phyloP scores from a whole-genome alignment of 768 basidiomycete species.

The Russula foetens region DNA sequence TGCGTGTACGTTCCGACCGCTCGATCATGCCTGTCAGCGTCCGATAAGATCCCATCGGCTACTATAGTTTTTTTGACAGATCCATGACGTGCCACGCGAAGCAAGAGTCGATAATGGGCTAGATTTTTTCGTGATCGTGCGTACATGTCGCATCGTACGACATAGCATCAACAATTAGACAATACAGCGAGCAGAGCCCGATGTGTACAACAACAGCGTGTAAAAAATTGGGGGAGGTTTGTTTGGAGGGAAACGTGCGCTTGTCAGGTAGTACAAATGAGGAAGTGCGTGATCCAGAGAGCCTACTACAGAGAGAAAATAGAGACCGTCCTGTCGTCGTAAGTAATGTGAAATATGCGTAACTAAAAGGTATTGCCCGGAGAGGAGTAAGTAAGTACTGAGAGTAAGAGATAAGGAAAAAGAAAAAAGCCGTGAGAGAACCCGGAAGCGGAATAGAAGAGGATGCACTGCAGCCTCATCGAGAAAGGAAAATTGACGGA shows the following conservation, averaged over 20 bases:
- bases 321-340: constrained; percentile 1
- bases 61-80: background rate
- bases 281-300: background rate
- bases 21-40: background rate
- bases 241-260: background rate
- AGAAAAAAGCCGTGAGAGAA: too few relatives aligned
- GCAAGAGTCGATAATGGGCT: background rate
- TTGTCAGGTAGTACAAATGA: constrained; percentile 12
- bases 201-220: background rate
- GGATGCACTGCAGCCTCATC: constrained; percentile 4
- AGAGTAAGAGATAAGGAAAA: background rate
- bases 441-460: background rate
- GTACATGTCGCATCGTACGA: background rate
- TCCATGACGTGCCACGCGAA: background rate
- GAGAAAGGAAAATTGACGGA: background rate
- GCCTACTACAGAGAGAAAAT: background rate
- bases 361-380: background rate
- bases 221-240: background rate
- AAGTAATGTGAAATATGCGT: constrained; percentile 5
- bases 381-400: too few relatives aligned
- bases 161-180: background rate
- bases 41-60: background rate
- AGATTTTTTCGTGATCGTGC: background rate
- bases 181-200: constrained; percentile 1
- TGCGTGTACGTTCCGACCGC: background rate